phyloP scores from a whole-genome alignment of 352 stramenopile species.

The Pilasporangium apinafurcum region DNA sequence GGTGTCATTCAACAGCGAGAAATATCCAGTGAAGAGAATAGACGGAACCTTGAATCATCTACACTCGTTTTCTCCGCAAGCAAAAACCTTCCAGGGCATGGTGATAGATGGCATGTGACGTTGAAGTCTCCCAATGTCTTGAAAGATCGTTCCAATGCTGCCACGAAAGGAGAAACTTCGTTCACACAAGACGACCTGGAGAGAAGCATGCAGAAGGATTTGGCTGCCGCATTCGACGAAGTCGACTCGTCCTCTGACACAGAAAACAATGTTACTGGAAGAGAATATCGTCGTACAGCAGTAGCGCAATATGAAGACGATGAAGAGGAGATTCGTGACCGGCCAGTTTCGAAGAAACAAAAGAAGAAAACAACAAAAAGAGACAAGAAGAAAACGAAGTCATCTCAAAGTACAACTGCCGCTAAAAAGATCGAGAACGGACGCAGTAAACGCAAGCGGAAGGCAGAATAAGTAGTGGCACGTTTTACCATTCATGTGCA shows the following conservation, averaged over 20 bases:
- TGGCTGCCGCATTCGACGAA: constrained; percentile 25
- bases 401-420: no score
- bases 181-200: constrained; percentile 59
- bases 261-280: constrained; percentile 5
- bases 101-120: constrained; percentile 43
- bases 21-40: constrained; percentile 26
- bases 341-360: constrained; percentile 2
- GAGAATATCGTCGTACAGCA: constrained; percentile 23
- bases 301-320: constrained; percentile 45
- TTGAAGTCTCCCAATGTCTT: constrained; percentile 47
- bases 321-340: constrained; percentile 15
- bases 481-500: background rate
- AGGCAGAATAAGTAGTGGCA: constrained; percentile 9
- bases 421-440: no score
- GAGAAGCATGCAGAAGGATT: constrained; percentile 54
- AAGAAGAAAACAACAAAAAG: background rate
- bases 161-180: background rate
- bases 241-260: constrained; percentile 10
- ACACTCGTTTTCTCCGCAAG: constrained; percentile 49
- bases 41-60: background rate
- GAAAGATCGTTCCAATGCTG: constrained; percentile 2
- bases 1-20: constrained; percentile 25
- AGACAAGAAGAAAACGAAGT: background rate
- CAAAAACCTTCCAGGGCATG: constrained; percentile 17
- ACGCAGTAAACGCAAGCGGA: constrained; percentile 33